Base-by-base conservation (phyloP, 169 alveolate genomes). In the Perkinsus marinus region DNA sequence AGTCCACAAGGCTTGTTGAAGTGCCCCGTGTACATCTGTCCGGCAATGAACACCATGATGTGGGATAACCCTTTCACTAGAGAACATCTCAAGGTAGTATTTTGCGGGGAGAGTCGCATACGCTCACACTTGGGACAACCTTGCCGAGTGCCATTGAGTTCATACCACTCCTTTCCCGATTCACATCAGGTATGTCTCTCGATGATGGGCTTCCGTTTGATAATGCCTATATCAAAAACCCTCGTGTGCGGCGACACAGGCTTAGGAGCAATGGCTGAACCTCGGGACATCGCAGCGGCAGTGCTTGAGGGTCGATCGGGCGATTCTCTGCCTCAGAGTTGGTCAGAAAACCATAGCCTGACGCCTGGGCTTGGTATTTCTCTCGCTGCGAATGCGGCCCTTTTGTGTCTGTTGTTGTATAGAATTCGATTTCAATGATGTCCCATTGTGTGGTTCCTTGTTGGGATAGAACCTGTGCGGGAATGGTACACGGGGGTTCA, bases 31-130 rank as follows among this genome's bases (percentile, higher is more conserved):
- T 39, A 37, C 89, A 90, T 97, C 9, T 98, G 97, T 43, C 99
- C 99, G 13, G 98, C 99, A 22, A 98, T 98, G 99, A 98, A 98
- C 93, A 96, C 98, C 6, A 90, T 93, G 39, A 98, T 98, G 99
- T 98, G 95, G 94, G 95, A 95, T 39, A 97, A 97, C 91, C 98
- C 98, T 16, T 68, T 97, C 0, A 98, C 99, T 36, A 89, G 93
- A 7, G 92, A 89, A 43, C 98, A 98, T 39, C 43, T 97, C 0
- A 90, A 93, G 7, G 91, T 43, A 39, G 91, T 98, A 5, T 94
- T 68, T 93, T 95, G 26, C 95, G 95, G 93, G 95, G 96, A 6
- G 19, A 41, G 10, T 41, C 46, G 10, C 3, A 41, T 41, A 41
- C 46, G 3, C 19, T 10, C 19, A 41, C 3, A 6, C 3, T 41